Evolutionary conservation across 129 eudicot genomes (phyloP).

Genomic region (Centella asiatica): DNA sequence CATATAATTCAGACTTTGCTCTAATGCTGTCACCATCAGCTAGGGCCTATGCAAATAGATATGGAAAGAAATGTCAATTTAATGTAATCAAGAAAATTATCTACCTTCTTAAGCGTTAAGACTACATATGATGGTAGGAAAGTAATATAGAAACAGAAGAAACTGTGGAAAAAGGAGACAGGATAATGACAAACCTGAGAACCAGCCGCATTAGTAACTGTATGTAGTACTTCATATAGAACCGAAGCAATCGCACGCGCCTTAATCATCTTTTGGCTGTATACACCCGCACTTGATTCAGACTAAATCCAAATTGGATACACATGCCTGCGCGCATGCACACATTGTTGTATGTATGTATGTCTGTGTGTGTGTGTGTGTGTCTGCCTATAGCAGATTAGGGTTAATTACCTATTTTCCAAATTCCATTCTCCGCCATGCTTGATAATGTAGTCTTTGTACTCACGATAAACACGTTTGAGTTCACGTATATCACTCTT

Average conservation of each 20-base stretch:
- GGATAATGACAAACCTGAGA: slow-evolving; percentile 47
- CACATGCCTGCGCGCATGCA: too few species aligned
- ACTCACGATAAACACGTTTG: slow-evolving; percentile 71
- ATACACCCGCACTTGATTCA: slow-evolving; percentile 2
- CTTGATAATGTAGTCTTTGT: slow-evolving; percentile 64
- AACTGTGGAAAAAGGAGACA: neutral
- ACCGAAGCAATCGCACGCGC: slow-evolving; percentile 83
- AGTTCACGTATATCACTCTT: slow-evolving; percentile 89
- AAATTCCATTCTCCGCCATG: slow-evolving; percentile 70
- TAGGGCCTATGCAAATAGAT: slow-evolving; percentile 34
- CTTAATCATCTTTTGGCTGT: slow-evolving; percentile 58
- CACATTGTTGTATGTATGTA: too few species aligned
- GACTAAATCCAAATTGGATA: slow-evolving; percentile 8
- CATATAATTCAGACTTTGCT: slow-evolving; percentile 53
- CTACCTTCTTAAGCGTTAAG: neutral
- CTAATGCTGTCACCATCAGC: slow-evolving; percentile 46
- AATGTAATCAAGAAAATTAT: neutral
- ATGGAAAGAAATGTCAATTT: neutral
- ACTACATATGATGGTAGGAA: neutral
- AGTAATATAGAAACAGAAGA: neutral
- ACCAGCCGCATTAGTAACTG: slow-evolving; percentile 73
- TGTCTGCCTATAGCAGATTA: slow-evolving; percentile 11
- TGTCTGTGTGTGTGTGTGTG: too few species aligned
- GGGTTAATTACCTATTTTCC: slow-evolving; percentile 47
- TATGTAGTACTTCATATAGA: slow-evolving; percentile 53